These are phyloP conservation scores for Salisapilia sapeloensis DNA, from an alignment of 352 stramenopile genomes.

Conservation along the genomic window DNA sequence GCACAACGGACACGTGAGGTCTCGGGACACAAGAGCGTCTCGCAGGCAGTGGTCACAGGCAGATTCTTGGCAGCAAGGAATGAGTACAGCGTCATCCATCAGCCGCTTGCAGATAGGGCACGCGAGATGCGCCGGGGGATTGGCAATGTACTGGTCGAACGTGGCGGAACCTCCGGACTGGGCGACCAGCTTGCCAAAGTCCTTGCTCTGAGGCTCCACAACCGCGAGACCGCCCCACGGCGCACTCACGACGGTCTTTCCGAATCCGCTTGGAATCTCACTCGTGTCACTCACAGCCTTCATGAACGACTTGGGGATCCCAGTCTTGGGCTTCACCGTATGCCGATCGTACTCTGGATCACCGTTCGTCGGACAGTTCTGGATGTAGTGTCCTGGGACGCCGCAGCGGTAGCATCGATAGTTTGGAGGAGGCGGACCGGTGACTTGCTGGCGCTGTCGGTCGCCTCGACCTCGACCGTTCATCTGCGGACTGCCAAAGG, in stretches of 20 bases:
- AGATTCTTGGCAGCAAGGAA: constrained; percentile 79
- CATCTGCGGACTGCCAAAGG: constrained; percentile 20
- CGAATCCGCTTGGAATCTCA: constrained; percentile 62
- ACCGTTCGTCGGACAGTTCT: constrained; percentile 79
- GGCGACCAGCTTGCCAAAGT: constrained; percentile 85
- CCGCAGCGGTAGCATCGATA: constrained; percentile 79
- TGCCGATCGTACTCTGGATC: constrained; percentile 79
- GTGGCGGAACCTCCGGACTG: constrained; percentile 76
- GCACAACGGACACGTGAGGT: constrained; percentile 68
- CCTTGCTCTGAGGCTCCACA: constrained; percentile 83
- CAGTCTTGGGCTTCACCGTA: constrained; percentile 77
- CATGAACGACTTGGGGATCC: constrained; percentile 81
- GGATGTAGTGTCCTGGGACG: constrained; percentile 73
- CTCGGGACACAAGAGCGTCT: constrained; percentile 54
- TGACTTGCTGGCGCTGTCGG: constrained; percentile 7
- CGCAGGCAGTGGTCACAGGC: constrained; percentile 74
- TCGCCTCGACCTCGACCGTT: constrained; percentile 17
- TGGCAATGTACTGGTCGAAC: constrained; percentile 82
- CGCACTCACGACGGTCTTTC: constrained; percentile 78
- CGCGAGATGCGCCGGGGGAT: constrained; percentile 77
- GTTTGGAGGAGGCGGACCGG: constrained; percentile 55
- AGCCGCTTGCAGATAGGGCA: constrained; percentile 78
- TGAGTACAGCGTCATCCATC: constrained; percentile 78
- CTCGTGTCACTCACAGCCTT: constrained; percentile 74
- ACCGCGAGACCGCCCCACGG: constrained; percentile 75